Evolutionary conservation across 2,329 filamentous ascomycete genomes (phyloP).

Genomic region (Blumeria graminis): DNA sequence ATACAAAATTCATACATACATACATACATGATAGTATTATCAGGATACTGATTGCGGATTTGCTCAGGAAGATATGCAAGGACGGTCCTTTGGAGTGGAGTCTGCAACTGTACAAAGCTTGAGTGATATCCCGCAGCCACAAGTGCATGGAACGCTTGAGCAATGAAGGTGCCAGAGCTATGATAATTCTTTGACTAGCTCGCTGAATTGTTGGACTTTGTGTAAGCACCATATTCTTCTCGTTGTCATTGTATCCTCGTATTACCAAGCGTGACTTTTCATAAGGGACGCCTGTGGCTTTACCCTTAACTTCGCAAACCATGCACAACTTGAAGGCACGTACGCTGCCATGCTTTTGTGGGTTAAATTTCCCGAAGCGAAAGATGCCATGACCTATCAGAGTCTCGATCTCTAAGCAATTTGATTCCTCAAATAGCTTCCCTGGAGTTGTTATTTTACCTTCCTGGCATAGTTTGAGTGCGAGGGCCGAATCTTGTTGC

Average conservation of each 20-base stretch:
- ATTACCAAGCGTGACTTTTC: not conserved
- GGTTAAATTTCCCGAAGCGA: not conserved
- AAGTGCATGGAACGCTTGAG: not conserved
- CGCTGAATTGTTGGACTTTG: not conserved
- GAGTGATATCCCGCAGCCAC: not conserved
- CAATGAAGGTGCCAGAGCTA: not conserved
- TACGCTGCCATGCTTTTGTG: not conserved
- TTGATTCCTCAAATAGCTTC: not conserved
- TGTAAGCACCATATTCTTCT: not conserved
- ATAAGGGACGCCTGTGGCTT: not conserved
- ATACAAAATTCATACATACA: too few relatives aligned
- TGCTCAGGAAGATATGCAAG: not conserved
- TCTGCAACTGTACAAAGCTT: not conserved
- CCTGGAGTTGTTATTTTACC: not conserved
- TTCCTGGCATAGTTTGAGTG: not conserved
- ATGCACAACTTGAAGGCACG: not conserved
- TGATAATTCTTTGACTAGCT: slow-evolving; percentile 1
- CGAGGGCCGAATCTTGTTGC: not conserved
- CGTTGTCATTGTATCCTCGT: not conserved
- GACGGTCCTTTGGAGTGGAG: not conserved
- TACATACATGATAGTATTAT: not conserved
- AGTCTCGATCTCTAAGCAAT: not conserved
- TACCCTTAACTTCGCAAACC: not conserved
- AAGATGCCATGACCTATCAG: not conserved
- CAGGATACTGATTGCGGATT: not conserved